Evolutionary conservation across 2,329 filamentous ascomycete genomes (phyloP).

Genomic region (Xylaria sp.): DNA sequence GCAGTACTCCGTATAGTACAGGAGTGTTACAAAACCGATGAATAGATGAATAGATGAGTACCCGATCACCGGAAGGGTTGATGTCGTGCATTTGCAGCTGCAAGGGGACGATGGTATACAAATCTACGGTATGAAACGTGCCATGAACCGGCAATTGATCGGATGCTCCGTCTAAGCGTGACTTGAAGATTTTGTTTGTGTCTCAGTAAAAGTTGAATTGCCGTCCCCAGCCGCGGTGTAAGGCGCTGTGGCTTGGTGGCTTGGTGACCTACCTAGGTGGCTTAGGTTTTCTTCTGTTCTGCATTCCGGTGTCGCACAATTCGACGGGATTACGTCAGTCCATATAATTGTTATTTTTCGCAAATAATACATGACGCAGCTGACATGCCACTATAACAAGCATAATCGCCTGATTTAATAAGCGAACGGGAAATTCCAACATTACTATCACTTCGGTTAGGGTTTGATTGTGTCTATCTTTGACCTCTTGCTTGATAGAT

Average conservation of each 20-base stretch:
- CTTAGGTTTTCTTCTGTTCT: not conserved
- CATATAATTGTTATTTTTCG: not conserved
- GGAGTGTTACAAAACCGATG: not conserved
- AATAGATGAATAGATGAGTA: not conserved
- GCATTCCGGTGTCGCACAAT: not conserved
- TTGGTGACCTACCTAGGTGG: not conserved
- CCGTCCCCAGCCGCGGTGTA: not conserved
- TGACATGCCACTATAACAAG: not conserved
- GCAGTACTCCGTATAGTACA: too few relatives aligned
- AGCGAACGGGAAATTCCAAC: not conserved
- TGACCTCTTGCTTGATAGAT: not conserved
- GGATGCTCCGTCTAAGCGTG: not conserved
- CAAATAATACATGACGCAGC: not conserved
- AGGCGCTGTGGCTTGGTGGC: slow-evolving; percentile 3
- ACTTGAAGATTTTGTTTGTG: not conserved
- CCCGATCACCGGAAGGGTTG: not conserved
- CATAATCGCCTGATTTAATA: not conserved
- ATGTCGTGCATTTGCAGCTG: slow-evolving; percentile 7
- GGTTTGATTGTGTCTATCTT: not conserved
- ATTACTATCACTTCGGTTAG: not conserved
- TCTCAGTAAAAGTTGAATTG: not conserved
- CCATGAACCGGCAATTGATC: not conserved
- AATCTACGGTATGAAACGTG: not conserved
- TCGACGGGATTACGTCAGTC: slow-evolving; percentile 9
- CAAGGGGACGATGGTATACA: not conserved